Percentiles rank a stretch among this genome's conserved stretches.
Evolutionary conservation across 306 rosid species (phyloP).

Genomic region (Malus asiatica): DNA sequence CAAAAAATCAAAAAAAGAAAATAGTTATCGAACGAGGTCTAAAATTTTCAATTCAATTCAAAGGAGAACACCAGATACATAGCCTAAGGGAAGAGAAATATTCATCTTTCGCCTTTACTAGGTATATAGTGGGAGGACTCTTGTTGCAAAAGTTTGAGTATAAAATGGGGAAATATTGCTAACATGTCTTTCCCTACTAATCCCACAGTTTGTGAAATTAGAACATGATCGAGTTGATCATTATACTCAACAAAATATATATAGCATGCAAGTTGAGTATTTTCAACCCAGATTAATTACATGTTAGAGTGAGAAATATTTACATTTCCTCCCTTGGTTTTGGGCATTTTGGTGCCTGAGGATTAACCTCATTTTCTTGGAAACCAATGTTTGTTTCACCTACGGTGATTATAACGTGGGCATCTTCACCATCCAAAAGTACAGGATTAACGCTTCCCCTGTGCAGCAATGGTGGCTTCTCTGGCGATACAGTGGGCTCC

Average conservation of each 20-base stretch:
- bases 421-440: slow-evolving; percentile 22
- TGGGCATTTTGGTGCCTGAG: slow-evolving; percentile 12
- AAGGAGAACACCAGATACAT: not conserved
- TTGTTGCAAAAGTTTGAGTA: not conserved
- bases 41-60: not conserved
- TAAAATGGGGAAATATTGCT: not conserved
- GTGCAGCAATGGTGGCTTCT: slow-evolving; percentile 59
- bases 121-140: slow-evolving; percentile 7
- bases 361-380: slow-evolving; percentile 8
- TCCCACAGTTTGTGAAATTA: not conserved
- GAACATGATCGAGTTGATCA: not conserved
- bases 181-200: not conserved
- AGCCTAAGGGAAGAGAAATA: not conserved
- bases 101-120: not conserved
- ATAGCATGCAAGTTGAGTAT: slow-evolving; percentile 10
- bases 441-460: slow-evolving; percentile 61
- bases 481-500: slow-evolving; percentile 38
- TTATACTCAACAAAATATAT: slow-evolving; percentile 17
- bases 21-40: too few species aligned
- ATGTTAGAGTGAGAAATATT: slow-evolving; percentile 21
- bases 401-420: slow-evolving; percentile 44
- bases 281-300: slow-evolving; percentile 11
- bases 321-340: slow-evolving; percentile 21
- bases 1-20: too few species aligned
- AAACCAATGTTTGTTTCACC: slow-evolving; percentile 20